Evolutionary conservation across 1,284 basidiomycete genomes (phyloP).

Genomic region (Boletellus sp.): DNA sequence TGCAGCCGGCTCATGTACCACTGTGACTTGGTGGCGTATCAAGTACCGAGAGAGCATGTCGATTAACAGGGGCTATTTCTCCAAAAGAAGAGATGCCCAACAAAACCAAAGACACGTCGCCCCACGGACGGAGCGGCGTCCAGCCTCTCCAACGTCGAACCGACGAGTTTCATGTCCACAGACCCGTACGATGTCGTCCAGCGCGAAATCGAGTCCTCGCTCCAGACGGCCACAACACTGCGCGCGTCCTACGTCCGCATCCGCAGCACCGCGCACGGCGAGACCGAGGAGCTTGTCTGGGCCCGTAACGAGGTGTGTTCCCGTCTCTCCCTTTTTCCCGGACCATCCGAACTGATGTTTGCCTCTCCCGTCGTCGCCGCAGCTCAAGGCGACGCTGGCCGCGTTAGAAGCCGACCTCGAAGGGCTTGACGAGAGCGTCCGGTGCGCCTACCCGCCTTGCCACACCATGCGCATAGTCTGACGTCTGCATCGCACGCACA

Average conservation of each 20-base stretch:
- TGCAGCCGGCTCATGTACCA: too few relatives aligned
- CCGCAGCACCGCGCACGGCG: constrained; percentile 61
- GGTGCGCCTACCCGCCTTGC: constrained; percentile 38
- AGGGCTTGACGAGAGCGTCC: constrained; percentile 86
- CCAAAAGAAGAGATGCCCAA: not conserved
- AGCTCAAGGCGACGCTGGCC: constrained; percentile 75
- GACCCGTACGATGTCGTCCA: constrained; percentile 83
- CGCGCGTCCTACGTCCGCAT: constrained; percentile 76
- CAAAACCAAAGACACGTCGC: not conserved
- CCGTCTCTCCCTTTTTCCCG: too few relatives aligned
- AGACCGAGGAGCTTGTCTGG: constrained; percentile 72
- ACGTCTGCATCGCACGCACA: constrained; percentile 1
- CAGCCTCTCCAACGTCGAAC: not conserved
- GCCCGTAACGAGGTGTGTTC: constrained; percentile 64
- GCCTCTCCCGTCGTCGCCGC: not conserved
- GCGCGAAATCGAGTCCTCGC: constrained; percentile 67
- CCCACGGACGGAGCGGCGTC: too few relatives aligned
- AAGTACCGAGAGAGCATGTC: too few relatives aligned
- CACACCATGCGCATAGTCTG: constrained; percentile 1
- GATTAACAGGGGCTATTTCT: not conserved
- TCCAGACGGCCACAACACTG: constrained; percentile 67
- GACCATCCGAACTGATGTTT: not conserved
- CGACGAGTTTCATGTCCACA: constrained; percentile 49
- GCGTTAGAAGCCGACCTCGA: constrained; percentile 81
- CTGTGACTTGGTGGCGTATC: too few relatives aligned